Conservation (phyloP, 2,329 filamentous ascomycete genomes). For the Fusarium metavorans region DNA sequence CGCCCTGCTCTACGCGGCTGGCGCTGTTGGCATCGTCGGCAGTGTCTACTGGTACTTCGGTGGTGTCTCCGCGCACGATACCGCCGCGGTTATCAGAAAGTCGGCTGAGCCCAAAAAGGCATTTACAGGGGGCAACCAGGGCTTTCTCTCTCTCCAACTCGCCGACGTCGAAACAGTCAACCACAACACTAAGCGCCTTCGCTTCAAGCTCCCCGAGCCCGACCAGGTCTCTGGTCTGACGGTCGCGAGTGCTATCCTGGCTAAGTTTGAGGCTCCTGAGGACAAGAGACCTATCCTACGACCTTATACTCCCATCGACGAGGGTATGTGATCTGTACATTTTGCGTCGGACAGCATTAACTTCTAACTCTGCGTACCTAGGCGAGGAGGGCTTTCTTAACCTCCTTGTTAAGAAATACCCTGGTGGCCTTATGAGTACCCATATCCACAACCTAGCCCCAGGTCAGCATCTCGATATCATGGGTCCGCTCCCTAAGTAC, state of each 20-base stretch:
- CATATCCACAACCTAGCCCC: conserved; percentile 87
- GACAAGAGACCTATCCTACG: conserved; percentile 88
- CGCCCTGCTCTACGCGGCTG: conserved; percentile 70
- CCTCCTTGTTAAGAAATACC: conserved; percentile 92
- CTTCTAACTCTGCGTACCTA: conserved; percentile 48
- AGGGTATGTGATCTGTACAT: conserved; percentile 64
- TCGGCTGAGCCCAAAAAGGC: conserved; percentile 65
- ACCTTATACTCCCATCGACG: conserved; percentile 93
- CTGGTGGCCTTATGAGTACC: conserved; percentile 88
- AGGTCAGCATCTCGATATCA: conserved; percentile 89
- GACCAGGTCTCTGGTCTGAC: conserved; percentile 86
- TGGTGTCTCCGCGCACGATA: conserved; percentile 64
- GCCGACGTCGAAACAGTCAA: conserved; percentile 83
- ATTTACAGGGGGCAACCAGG: conserved; percentile 88
- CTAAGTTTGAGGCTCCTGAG: conserved; percentile 88
- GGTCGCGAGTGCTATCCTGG: conserved; percentile 87
- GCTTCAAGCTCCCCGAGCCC: conserved; percentile 86
- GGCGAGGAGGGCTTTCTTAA: conserved; percentile 85
- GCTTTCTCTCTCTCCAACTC: conserved; percentile 85
- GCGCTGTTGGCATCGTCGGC: conserved; percentile 69
- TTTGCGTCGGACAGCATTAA: neutral
- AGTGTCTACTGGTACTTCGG: conserved; percentile 68
- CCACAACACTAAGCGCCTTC: conserved; percentile 94
- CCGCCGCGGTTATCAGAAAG: conserved; percentile 60
- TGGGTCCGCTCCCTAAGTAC: conserved; percentile 96